phyloP scores from a whole-genome alignment of 2,329 filamentous ascomycete genomes.

The Apiospora phragmitis region DNA sequence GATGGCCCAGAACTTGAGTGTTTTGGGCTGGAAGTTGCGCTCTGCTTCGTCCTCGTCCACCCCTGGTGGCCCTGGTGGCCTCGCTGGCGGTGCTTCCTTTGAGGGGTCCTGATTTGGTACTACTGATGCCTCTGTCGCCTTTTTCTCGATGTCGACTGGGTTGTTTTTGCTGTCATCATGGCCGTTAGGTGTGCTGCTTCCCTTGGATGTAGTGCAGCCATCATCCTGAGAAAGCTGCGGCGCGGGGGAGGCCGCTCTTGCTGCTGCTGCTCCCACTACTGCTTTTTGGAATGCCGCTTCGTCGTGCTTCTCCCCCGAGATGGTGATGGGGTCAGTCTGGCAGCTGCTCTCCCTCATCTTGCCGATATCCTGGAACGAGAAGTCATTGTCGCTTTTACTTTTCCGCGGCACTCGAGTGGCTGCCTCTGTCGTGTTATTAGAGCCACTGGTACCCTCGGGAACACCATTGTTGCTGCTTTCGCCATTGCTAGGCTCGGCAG shows the following conservation, averaged over 20 bases:
- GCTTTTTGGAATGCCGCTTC: not conserved
- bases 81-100: not conserved
- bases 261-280: not conserved
- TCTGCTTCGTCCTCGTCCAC: conserved; percentile 27
- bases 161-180: not conserved
- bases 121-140: not conserved
- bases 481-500: not conserved
- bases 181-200: not conserved
- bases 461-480: not conserved
- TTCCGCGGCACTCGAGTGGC: not conserved
- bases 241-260: not conserved
- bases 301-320: not conserved
- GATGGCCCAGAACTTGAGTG: conserved; percentile 56
- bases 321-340: not conserved
- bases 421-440: not conserved
- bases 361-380: not conserved
- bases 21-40: conserved; percentile 52
- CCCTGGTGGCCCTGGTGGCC: not conserved
- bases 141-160: not conserved
- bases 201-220: not conserved
- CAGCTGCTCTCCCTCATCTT: conserved; percentile 1
- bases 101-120: not conserved
- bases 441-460: not conserved
- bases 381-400: not conserved
- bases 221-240: not conserved